Percentiles rank a stretch among this genome's conserved stretches.
phyloP scores from a whole-genome alignment of 371 early-diverging fungal genomes.

The Nosema muscidifuracis region DNA sequence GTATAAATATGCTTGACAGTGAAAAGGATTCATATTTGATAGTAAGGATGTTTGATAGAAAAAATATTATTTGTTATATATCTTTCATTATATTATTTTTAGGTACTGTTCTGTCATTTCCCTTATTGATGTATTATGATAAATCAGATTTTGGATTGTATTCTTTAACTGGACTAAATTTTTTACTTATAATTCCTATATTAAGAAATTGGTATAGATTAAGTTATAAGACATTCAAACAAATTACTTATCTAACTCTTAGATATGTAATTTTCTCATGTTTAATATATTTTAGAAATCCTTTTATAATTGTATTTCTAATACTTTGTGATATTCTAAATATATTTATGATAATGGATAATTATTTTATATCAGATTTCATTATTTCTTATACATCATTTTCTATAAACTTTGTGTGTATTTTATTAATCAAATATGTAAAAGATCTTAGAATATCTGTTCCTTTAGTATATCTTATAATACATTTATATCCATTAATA shows the following conservation, averaged over 20 bases:
- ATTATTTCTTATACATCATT: not conserved
- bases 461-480: not conserved
- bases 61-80: slow-evolving; percentile 7
- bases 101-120: not conserved
- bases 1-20: slow-evolving; percentile 13
- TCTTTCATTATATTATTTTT: not conserved
- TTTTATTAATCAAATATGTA: too few species aligned
- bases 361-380: too few species aligned
- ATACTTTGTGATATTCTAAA: too few species aligned
- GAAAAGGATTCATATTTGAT: slow-evolving; percentile 30
- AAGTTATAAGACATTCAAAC: not conserved
- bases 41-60: slow-evolving; percentile 32
- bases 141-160: not conserved
- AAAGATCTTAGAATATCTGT: not conserved
- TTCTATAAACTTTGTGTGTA: not conserved
- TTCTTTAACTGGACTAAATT: not conserved
- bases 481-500: not conserved
- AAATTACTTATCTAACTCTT: not conserved
- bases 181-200: not conserved
- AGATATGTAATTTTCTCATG: not conserved
- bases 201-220: not conserved
- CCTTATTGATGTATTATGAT: not conserved
- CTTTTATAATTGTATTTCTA: not conserved
- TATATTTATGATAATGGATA: too few species aligned
- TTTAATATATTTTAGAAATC: not conserved